Evolutionary conservation across 2,329 filamentous ascomycete genomes (phyloP).

Genomic region (Clathrospora elynae): DNA sequence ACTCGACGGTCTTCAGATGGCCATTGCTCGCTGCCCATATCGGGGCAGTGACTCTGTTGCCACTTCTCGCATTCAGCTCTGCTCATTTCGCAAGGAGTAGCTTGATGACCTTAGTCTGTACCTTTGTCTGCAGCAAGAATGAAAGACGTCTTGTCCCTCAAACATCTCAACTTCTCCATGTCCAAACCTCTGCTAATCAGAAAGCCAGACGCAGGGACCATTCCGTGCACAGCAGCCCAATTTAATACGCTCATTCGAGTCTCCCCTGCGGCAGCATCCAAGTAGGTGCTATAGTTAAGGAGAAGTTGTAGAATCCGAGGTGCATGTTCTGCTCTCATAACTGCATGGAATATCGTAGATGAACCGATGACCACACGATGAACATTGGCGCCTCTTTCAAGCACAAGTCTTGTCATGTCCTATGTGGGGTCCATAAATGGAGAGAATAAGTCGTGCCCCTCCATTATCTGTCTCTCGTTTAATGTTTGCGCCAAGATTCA

Average conservation of each 20-base stretch:
- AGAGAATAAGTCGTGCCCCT: conserved; percentile 17
- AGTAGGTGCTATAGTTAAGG: conserved; percentile 21
- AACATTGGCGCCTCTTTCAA: conserved; percentile 18
- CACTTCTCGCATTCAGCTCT: conserved; percentile 16
- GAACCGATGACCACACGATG: conserved; percentile 8
- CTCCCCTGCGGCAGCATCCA: conserved; percentile 12
- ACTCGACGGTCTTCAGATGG: conserved; percentile 19
- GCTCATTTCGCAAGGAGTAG: conserved; percentile 28
- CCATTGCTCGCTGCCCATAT: conserved; percentile 24
- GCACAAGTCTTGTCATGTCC: conserved; percentile 17
- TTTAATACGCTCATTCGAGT: conserved; percentile 24
- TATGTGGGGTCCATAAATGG: conserved; percentile 20
- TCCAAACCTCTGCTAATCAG: conserved; percentile 23
- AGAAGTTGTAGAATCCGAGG: conserved; percentile 24
- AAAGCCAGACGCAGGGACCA: conserved; percentile 21
- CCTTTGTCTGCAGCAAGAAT: conserved; percentile 28
- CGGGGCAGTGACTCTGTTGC: conserved; percentile 19
- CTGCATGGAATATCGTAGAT: conserved; percentile 22
- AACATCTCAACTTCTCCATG: conserved; percentile 20
- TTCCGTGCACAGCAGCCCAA: conserved; percentile 23
- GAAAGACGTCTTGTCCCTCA: conserved; percentile 24
- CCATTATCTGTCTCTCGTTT: conserved; percentile 14
- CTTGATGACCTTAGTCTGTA: conserved; percentile 15
- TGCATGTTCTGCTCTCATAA: conserved; percentile 4
- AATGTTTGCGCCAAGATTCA: conserved; percentile 15